Percentiles rank a stretch among this genome's conserved stretches.
Evolutionary conservation across 768 basidiomycete genomes (phyloP).

Genomic region (Tylopilus felleus): DNA sequence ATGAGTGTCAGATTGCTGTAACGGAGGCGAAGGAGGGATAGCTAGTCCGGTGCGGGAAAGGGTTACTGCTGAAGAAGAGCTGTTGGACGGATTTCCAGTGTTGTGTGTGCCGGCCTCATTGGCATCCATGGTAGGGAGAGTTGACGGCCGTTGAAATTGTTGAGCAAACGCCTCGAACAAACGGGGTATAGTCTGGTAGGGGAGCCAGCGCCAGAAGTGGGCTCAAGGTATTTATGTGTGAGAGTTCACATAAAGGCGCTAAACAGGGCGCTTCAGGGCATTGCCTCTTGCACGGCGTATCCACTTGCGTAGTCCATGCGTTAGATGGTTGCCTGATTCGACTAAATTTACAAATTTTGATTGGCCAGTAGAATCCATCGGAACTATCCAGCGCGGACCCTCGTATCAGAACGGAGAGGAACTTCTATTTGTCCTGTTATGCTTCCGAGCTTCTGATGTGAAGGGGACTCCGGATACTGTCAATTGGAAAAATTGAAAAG

Average conservation of each 20-base stretch:
- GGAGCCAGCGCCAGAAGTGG: too few relatives aligned
- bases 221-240: too few relatives aligned
- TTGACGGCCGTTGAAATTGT: background rate
- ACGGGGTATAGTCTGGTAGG: too few relatives aligned
- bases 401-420: too few relatives aligned
- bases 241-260: background rate
- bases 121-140: conserved; percentile 11
- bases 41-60: conserved; percentile 26
- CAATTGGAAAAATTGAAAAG: too few relatives aligned
- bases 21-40: conserved; percentile 30
- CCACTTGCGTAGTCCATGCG: too few relatives aligned
- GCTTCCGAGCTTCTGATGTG: background rate
- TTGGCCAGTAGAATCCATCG: background rate
- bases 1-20: conserved; percentile 18
- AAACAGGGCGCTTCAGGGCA: background rate
- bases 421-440: too few relatives aligned
- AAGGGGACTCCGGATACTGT: too few relatives aligned
- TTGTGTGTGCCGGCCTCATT: background rate
- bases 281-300: background rate
- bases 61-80: conserved; percentile 55
- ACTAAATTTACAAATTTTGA: background rate
- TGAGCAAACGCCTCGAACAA: background rate
- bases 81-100: conserved; percentile 4
- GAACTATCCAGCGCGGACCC: background rate
- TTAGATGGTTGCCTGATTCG: background rate